phyloP scores from a whole-genome alignment of 169 alveolate genomes.

The Cryptosporidium felis region DNA sequence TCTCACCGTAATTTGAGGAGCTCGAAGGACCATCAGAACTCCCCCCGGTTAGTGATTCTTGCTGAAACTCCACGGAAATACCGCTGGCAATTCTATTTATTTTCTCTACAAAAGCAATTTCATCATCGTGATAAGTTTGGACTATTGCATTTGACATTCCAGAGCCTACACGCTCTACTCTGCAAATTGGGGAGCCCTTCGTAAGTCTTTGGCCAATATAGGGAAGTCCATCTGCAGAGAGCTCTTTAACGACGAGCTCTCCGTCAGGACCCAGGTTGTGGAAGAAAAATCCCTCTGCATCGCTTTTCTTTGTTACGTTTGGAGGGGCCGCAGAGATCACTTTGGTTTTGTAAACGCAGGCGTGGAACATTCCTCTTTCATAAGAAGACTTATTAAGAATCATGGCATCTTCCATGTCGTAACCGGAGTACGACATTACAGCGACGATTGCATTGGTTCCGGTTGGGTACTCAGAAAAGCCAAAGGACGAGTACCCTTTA shows the following conservation, averaged over 20 bases:
- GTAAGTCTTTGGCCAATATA: constrained; percentile 81
- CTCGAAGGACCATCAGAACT: constrained; percentile 39
- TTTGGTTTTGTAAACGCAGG: constrained; percentile 95
- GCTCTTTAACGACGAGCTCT: constrained; percentile 72
- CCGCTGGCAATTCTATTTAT: constrained; percentile 73
- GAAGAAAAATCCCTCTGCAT: constrained; percentile 73
- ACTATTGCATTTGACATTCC: constrained; percentile 64
- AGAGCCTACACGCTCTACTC: constrained; percentile 75
- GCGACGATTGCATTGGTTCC: constrained; percentile 99
- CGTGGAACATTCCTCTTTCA: constrained; percentile 99
- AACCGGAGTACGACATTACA: constrained; percentile 98
- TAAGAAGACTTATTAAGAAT: constrained; percentile 95
- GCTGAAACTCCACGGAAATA: constrained; percentile 28
- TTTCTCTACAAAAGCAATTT: constrained; percentile 79
- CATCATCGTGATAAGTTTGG: constrained; percentile 78
- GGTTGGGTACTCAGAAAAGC: constrained; percentile 95
- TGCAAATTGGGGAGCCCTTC: constrained; percentile 79
- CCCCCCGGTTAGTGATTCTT: constrained; percentile 39
- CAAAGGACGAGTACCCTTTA: constrained; percentile 89
- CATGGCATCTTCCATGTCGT: constrained; percentile 99
- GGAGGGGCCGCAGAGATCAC: constrained; percentile 79
- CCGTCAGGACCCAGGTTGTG: constrained; percentile 74
- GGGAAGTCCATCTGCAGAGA: constrained; percentile 89
- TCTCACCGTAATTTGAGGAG: constrained; percentile 62
- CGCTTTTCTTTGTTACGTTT: constrained; percentile 71